phyloP scores from a whole-genome alignment of 257 asterid species.

The Nyctanthes arbortristis region DNA sequence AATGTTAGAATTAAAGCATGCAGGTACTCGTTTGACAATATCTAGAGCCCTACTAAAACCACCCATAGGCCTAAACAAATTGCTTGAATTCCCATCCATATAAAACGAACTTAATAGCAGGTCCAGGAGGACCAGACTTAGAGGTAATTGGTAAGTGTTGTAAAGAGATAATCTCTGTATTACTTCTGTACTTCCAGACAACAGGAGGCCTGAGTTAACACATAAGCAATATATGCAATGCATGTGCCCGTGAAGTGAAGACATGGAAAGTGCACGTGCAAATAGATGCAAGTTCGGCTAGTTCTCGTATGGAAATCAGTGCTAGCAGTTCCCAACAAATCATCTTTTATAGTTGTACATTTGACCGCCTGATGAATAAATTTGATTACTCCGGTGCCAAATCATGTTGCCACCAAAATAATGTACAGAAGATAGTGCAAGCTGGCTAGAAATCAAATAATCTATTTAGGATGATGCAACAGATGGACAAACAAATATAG shows the following conservation, averaged over 20 bases:
- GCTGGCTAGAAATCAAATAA: not conserved
- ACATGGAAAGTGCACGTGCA: not conserved
- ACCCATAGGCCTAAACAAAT: no score
- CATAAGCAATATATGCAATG: not conserved
- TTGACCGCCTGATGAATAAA: not conserved
- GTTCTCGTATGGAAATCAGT: not conserved
- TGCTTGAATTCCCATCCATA: no score
- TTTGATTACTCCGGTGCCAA: not conserved
- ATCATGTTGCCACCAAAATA: not conserved
- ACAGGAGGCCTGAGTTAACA: not conserved
- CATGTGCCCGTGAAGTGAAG: not conserved
- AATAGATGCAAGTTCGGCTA: not conserved
- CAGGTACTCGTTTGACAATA: no score
- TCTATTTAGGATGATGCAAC: not conserved
- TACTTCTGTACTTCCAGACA: not conserved
- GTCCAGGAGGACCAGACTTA: no score
- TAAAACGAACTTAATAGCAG: no score
- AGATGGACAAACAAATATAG: not conserved
- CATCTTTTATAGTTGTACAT: not conserved
- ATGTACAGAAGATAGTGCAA: not conserved
- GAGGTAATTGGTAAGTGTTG: not conserved
- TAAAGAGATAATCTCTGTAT: not conserved
- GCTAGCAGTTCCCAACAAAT: slow-evolving; percentile 4
- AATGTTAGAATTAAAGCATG: not conserved
- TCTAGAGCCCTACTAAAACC: no score